phyloP scores from a whole-genome alignment of 106 monocot genomes.

The Apostasia ramifera region DNA sequence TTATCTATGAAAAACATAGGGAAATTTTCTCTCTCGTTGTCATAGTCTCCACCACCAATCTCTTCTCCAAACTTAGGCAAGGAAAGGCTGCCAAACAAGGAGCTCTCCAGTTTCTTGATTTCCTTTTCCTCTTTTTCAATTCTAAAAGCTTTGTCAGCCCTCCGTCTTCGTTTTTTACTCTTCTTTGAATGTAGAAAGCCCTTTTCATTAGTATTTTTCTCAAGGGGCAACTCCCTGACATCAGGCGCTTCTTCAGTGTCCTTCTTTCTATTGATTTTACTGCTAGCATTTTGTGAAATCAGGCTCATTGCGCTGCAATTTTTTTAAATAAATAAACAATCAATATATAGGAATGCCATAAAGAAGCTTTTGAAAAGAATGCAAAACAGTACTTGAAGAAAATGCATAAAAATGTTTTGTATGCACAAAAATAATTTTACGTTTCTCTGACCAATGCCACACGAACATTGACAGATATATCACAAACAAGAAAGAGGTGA shows the following conservation, averaged over 20 bases:
- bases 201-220: background rate
- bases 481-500: no score
- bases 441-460: no score
- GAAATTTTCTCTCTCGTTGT: background rate
- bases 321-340: background rate
- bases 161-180: constrained; percentile 22
- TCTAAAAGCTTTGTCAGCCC: constrained; percentile 1
- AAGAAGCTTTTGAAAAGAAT: background rate
- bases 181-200: constrained; percentile 10
- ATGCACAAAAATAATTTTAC: no score
- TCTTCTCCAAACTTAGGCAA: constrained; percentile 62
- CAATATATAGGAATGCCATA: background rate
- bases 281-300: constrained; percentile 27
- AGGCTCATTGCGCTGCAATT: constrained; percentile 19
- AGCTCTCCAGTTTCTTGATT: constrained; percentile 55
- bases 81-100: constrained; percentile 58
- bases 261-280: constrained; percentile 3
- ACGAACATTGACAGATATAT: no score
- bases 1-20: constrained; percentile 43
- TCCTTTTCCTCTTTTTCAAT: constrained; percentile 37
- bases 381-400: no score
- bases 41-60: constrained; percentile 3
- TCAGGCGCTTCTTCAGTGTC: constrained; percentile 5
- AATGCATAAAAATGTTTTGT: no score
- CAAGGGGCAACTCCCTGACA: background rate